phyloP scores from a whole-genome alignment of 208 protist genomes.

The Porcisia deanei region DNA sequence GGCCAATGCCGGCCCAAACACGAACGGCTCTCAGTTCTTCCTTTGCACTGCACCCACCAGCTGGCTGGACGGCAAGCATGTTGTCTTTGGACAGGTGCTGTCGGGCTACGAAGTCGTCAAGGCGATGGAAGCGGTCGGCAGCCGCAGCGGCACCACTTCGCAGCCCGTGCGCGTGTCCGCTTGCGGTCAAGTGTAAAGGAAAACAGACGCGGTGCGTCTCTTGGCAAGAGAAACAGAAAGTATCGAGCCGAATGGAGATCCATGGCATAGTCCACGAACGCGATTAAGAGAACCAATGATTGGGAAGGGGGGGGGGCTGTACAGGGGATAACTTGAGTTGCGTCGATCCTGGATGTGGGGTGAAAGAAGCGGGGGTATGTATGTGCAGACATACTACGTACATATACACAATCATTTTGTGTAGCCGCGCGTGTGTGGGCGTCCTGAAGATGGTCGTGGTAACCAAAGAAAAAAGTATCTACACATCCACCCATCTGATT shows the following conservation, averaged over 20 bases:
- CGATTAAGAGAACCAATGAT: not conserved
- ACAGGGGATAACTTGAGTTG: not conserved
- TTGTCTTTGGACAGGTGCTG: conserved; percentile 95
- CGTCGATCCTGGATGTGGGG: not conserved
- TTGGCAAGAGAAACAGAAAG: not conserved
- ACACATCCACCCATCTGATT: not conserved
- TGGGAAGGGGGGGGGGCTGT: not conserved
- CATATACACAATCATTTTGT: not conserved
- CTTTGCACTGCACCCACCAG: conserved; percentile 77
- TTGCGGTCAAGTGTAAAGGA: conserved; percentile 66
- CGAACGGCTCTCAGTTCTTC: conserved; percentile 94
- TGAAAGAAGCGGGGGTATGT: not conserved
- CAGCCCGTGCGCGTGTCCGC: conserved; percentile 65
- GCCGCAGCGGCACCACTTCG: conserved; percentile 47
- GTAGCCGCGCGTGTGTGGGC: not conserved
- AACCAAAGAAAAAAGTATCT: too few species aligned
- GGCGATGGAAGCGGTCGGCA: conserved; percentile 82
- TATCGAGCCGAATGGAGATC: too few species aligned
- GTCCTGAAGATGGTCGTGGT: not conserved
- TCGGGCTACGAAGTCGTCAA: conserved; percentile 88
- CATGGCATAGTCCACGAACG: not conserved
- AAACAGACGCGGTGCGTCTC: not conserved
- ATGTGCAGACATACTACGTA: too few species aligned
- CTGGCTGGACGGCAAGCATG: conserved; percentile 96
- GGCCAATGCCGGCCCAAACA: conserved; percentile 94